Percentiles rank a stretch among this genome's conserved stretches.
Evolutionary conservation across 2,329 filamentous ascomycete species (phyloP).

Genomic region (Xylariaceae sp.): DNA sequence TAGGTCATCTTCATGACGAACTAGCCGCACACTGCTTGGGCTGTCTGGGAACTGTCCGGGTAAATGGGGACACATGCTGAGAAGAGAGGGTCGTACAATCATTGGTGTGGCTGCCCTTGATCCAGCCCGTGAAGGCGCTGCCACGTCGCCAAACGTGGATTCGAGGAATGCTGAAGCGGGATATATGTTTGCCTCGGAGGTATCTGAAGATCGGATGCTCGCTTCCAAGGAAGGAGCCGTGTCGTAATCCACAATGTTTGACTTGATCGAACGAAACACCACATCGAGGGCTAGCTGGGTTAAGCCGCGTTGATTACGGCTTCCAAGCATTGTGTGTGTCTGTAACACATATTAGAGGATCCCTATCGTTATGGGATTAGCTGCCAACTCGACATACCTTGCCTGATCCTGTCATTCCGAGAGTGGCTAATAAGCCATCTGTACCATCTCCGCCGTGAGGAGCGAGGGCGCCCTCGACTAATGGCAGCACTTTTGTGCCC

Average conservation of each 20-base stretch:
- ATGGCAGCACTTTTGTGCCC: conserved; percentile 73
- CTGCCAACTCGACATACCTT: conserved; percentile 67
- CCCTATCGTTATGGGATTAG: neutral
- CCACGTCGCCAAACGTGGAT: conserved; percentile 72
- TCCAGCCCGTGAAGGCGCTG: conserved; percentile 61
- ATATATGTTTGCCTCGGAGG: conserved; percentile 80
- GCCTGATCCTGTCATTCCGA: conserved; percentile 94
- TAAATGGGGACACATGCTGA: conserved; percentile 32
- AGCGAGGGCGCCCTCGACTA: conserved; percentile 83
- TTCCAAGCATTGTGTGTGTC: conserved; percentile 96
- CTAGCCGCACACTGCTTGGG: conserved; percentile 55
- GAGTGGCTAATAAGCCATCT: conserved; percentile 87
- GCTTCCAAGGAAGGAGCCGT: conserved; percentile 69
- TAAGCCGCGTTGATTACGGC: conserved; percentile 82
- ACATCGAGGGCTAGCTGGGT: conserved; percentile 92
- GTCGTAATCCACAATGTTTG: conserved; percentile 70
- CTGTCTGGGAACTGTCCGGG: conserved; percentile 42
- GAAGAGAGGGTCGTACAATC: conserved; percentile 62
- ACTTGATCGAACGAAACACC: conserved; percentile 80
- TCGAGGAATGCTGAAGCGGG: conserved; percentile 81
- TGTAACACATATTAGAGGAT: conserved; percentile 46
- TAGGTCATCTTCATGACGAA: conserved; percentile 43
- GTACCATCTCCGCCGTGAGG: conserved; percentile 76
- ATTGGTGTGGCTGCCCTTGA: conserved; percentile 75
- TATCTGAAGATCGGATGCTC: conserved; percentile 77